Percentiles rank a stretch among this genome's conserved stretches.
Conservation (phyloP, 2,329 filamentous ascomycete species). For the Pseudogymnoascus destructans region DNA sequence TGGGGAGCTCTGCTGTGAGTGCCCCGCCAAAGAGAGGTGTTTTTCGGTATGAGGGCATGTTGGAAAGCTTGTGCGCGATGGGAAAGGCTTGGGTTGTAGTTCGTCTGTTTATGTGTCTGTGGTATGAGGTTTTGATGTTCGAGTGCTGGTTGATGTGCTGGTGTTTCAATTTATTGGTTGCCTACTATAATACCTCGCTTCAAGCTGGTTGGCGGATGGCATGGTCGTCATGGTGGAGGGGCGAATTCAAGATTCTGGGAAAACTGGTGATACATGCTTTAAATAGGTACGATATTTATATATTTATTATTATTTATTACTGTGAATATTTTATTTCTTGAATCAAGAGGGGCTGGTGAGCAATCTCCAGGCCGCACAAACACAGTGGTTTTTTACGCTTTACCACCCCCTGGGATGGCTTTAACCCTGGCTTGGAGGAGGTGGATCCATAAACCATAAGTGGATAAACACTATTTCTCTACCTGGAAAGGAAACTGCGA, state of each 20-base stretch:
- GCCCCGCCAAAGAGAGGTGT: slow-evolving; percentile 61
- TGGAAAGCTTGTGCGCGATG: slow-evolving; percentile 13
- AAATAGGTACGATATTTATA: background rate
- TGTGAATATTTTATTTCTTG: background rate
- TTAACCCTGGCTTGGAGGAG: background rate
- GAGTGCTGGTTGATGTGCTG: background rate
- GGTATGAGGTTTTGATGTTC: background rate
- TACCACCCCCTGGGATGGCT: background rate
- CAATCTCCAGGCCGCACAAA: background rate
- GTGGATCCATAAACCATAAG: background rate
- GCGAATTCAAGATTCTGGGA: slow-evolving; percentile 1
- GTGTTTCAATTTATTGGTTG: background rate
- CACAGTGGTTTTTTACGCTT: background rate
- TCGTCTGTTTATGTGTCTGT: background rate
- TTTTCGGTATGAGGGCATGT: slow-evolving; percentile 41
- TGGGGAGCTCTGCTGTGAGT: slow-evolving; percentile 57
- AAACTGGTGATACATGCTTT: background rate
- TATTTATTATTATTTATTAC: background rate
- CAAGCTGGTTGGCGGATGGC: background rate
- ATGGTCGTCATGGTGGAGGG: background rate
- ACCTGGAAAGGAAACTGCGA: background rate
- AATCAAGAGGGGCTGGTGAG: background rate
- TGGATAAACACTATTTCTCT: background rate
- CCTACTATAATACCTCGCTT: slow-evolving; percentile 2
- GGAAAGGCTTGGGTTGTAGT: background rate